Percentiles rank a stretch among this genome's conserved stretches.
Evolutionary conservation across 2,329 filamentous ascomycete genomes (phyloP).

Genomic region (Exophiala spinifera): DNA sequence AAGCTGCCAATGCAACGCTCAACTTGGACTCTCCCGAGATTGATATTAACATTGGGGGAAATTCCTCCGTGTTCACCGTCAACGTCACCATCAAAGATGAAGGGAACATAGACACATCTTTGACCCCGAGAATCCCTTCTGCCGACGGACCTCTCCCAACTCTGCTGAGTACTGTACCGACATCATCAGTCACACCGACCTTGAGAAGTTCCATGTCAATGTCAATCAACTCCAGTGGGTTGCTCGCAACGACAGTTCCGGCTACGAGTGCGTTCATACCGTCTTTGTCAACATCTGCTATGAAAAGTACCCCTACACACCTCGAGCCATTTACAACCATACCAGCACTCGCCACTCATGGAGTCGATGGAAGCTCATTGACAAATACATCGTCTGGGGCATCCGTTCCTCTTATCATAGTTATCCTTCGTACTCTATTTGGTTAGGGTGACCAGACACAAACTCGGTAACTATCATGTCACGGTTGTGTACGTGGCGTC

Average conservation of each 20-base stretch:
- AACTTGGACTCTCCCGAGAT: not conserved
- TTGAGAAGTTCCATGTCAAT: not conserved
- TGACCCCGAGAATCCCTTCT: conserved; percentile 2
- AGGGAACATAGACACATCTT: conserved; percentile 1
- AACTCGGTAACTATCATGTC: not conserved
- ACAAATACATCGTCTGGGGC: not conserved
- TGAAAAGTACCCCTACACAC: not conserved
- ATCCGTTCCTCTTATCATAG: conserved; percentile 4
- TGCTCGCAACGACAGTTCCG: not conserved
- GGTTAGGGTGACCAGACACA: not conserved
- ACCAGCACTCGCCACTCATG: not conserved
- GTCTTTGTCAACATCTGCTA: not conserved
- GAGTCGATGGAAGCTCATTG: not conserved
- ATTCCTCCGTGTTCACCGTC: not conserved
- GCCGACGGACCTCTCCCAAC: not conserved
- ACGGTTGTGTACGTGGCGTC: not conserved
- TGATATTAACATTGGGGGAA: conserved; percentile 3
- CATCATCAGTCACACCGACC: conserved; percentile 2
- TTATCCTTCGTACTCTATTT: conserved; percentile 4
- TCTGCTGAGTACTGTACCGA: not conserved
- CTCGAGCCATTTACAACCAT: not conserved
- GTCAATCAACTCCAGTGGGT: not conserved
- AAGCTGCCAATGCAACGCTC: not conserved
- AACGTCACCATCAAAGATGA: conserved; percentile 1
- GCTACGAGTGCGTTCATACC: not conserved